phyloP scores from a whole-genome alignment of 2,329 filamentous ascomycete species.

The Hymenoscyphus fructigenus region DNA sequence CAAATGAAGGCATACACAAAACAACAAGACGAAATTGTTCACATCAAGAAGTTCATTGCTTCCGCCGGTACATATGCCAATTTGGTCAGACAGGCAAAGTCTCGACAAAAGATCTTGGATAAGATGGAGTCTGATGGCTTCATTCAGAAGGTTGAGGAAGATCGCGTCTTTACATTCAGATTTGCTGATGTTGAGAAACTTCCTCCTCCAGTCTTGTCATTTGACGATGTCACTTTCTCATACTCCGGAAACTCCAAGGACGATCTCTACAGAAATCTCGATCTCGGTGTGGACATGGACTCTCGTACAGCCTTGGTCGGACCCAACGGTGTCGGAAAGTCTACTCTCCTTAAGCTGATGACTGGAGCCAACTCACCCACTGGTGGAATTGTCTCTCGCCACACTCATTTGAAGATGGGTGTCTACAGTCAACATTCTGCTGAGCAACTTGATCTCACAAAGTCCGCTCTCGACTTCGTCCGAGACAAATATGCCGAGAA shows the following conservation, averaged over 20 bases:
- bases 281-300: conserved; percentile 99
- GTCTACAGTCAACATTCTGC: conserved; percentile 98
- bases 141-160: conserved; percentile 83
- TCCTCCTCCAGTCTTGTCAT: conserved; percentile 93
- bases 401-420: conserved; percentile 98
- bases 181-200: conserved; percentile 99
- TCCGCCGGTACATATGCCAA: conserved; percentile 99
- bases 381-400: conserved; percentile 76
- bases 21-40: conserved; percentile 97
- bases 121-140: conserved; percentile 99
- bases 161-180: conserved; percentile 93
- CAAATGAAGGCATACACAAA: conserved; percentile 99
- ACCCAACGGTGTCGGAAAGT: conserved; percentile 99
- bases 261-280: conserved; percentile 93
- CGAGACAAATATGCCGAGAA: conserved; percentile 88
- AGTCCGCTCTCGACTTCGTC: conserved; percentile 96
- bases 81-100: conserved; percentile 98
- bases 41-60: conserved; percentile 99
- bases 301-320: conserved; percentile 95
- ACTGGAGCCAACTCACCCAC: conserved; percentile 91
- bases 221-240: conserved; percentile 96
- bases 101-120: conserved; percentile 98
- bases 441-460: conserved; percentile 96
- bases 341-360: conserved; percentile 92
- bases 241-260: conserved; percentile 89